Conservation (phyloP, 768 basidiomycete species). For the Rhizopogon roseolus region DNA sequence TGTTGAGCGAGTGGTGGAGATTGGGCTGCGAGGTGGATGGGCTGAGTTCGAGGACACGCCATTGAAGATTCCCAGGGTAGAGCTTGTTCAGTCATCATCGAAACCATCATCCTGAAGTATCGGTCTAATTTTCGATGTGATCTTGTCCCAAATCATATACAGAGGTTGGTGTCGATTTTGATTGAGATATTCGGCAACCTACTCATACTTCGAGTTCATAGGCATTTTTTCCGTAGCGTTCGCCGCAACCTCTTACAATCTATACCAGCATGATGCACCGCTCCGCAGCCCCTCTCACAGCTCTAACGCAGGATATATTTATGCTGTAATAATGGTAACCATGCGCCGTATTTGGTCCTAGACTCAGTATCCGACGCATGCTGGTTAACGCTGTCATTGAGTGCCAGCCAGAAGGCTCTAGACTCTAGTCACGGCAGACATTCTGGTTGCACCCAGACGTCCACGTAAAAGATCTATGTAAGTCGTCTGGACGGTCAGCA, state of each 20-base stretch:
- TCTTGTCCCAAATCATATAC: background rate
- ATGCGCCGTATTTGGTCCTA: background rate
- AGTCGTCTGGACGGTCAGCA: background rate
- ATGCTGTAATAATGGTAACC: background rate
- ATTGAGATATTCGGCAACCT: background rate
- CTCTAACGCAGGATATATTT: background rate
- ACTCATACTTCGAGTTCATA: background rate
- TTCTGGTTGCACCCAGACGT: background rate
- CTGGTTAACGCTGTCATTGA: too few species aligned
- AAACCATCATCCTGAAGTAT: background rate
- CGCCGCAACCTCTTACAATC: background rate
- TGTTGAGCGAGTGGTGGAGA: slow-evolving; percentile 63
- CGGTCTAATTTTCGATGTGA: background rate
- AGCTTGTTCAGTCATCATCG: slow-evolving; percentile 19
- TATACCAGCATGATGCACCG: background rate
- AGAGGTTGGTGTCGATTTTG: background rate
- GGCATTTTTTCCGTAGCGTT: too few species aligned
- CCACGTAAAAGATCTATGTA: background rate
- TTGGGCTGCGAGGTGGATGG: slow-evolving; percentile 60
- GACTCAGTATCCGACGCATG: too few species aligned
- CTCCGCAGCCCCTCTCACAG: background rate
- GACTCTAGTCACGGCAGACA: too few species aligned
- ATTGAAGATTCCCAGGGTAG: slow-evolving; percentile 40
- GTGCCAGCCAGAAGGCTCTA: too few species aligned
- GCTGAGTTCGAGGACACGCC: slow-evolving; percentile 61